phyloP scores from a whole-genome alignment of 257 asterid genomes.

The Solanum tarijense region DNA sequence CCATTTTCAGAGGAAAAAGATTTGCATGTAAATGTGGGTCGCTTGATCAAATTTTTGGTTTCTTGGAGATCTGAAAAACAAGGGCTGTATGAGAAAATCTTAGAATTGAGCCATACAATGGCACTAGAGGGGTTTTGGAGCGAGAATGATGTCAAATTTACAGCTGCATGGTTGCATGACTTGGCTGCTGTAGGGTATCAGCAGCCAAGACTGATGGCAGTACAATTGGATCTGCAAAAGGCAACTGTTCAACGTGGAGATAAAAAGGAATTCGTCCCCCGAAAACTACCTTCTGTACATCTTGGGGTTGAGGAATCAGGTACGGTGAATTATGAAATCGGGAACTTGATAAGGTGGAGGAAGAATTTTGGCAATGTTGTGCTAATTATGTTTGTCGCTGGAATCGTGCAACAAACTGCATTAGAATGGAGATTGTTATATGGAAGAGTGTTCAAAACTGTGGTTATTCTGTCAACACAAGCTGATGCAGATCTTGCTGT shows the following conservation, averaged over 20 bases:
- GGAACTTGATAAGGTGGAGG: conserved; percentile 85
- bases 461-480: conserved; percentile 60
- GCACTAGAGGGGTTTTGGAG: conserved; percentile 96
- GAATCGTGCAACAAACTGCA: conserved; percentile 91
- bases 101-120: conserved; percentile 81
- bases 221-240: conserved; percentile 71
- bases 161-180: conserved; percentile 97
- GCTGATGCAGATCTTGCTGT: conserved; percentile 77
- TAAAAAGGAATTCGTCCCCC: conserved; percentile 77
- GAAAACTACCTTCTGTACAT: conserved; percentile 83
- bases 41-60: conserved; percentile 67
- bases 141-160: conserved; percentile 67
- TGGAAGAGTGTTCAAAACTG: conserved; percentile 93
- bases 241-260: conserved; percentile 71
- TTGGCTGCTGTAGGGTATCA: conserved; percentile 82
- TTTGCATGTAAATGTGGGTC: conserved; percentile 88
- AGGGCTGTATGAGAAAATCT: conserved; percentile 58
- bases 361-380: conserved; percentile 83
- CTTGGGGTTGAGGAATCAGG: conserved; percentile 95
- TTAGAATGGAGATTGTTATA: conserved; percentile 93
- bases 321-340: conserved; percentile 78
- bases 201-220: conserved; percentile 82
- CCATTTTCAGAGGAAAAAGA: conserved; percentile 95
- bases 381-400: conserved; percentile 75
- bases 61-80: conserved; percentile 71